A percentile compares a stretch with the other conserved stretches of the same genome.
Evolutionary conservation across 2,329 filamentous ascomycete genomes (phyloP).

Genomic region (Ophiosphaerella herpotricha): DNA sequence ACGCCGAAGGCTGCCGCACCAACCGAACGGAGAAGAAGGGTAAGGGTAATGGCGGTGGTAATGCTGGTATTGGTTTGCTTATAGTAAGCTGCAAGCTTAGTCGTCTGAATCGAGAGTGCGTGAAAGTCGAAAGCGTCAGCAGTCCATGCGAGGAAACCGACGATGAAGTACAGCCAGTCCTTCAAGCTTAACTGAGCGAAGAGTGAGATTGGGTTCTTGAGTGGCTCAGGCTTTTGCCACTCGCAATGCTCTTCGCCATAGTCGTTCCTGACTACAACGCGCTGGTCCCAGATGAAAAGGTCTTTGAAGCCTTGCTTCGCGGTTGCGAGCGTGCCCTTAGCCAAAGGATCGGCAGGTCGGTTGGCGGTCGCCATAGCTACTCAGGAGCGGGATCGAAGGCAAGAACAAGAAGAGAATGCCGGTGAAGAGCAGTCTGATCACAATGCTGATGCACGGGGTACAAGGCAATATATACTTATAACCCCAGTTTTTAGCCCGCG

Average conservation of each 20-base stretch:
- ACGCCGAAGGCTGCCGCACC: conserved; percentile 78
- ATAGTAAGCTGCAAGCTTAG: conserved; percentile 68
- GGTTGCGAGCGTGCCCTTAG: conserved; percentile 66
- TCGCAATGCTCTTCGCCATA: conserved; percentile 68
- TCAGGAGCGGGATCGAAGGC: conserved; percentile 7
- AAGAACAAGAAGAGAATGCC: conserved; percentile 8
- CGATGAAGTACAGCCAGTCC: conserved; percentile 76
- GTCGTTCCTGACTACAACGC: conserved; percentile 68
- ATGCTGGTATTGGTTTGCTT: conserved; percentile 68
- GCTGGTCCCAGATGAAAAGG: conserved; percentile 75
- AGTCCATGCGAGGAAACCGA: conserved; percentile 76
- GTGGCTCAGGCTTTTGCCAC: conserved; percentile 69
- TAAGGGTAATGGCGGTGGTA: conserved; percentile 75
- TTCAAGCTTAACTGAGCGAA: conserved; percentile 65
- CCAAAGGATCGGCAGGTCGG: conserved; percentile 68
- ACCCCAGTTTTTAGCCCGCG: conserved; percentile 2
- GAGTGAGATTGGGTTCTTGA: conserved; percentile 73
- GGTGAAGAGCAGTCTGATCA: conserved; percentile 17
- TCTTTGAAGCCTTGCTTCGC: conserved; percentile 68
- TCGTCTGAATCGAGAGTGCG: conserved; percentile 76
- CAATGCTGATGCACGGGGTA: conserved; percentile 9
- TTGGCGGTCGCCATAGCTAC: conserved; percentile 37
- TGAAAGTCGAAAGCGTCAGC: conserved; percentile 86
- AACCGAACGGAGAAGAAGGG: conserved; percentile 73
- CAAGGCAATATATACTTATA: conserved; percentile 25